Conservation (phyloP, 192 early-diverging fungal genomes). For the Lobosporangium transversale region DNA sequence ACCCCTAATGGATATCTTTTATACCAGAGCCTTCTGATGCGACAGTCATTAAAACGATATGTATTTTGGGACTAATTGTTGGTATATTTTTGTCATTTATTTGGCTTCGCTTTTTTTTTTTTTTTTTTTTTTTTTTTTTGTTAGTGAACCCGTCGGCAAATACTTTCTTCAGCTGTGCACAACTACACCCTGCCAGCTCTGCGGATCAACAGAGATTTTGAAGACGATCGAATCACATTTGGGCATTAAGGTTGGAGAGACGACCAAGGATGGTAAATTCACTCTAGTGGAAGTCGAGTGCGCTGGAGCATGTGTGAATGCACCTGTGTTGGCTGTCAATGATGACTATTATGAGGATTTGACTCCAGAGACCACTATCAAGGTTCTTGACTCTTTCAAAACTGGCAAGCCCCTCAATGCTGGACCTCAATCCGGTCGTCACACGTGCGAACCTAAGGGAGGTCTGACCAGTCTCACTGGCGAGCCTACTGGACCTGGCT, state of each 20-base stretch:
- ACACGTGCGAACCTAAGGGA: conserved; percentile 87
- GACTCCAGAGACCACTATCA: conserved; percentile 88
- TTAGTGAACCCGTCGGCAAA: conserved; percentile 95
- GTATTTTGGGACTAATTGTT: too few species aligned
- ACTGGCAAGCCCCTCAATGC: conserved; percentile 78
- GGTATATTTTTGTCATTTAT: background rate
- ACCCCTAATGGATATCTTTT: too few species aligned
- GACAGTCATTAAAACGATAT: too few species aligned
- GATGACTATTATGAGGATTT: conserved; percentile 99
- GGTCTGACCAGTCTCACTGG: conserved; percentile 85
- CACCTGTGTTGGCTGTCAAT: conserved; percentile 96
- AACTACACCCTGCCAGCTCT: conserved; percentile 97
- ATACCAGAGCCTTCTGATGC: too few species aligned
- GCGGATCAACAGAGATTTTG: conserved; percentile 91
- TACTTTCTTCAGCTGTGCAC: conserved; percentile 99
- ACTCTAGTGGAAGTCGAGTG: conserved; percentile 99
- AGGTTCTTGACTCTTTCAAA: conserved; percentile 88
- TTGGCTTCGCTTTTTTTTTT: background rate
- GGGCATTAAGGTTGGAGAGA: conserved; percentile 94
- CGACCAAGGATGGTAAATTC: conserved; percentile 92
- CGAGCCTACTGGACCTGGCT: conserved; percentile 93
- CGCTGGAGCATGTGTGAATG: conserved; percentile 98
- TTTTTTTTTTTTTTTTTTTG: background rate
- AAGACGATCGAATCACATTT: conserved; percentile 88
- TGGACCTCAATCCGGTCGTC: conserved; percentile 88